These are phyloP conservation scores for Coniferiporia weirii DNA, from an alignment of 1,284 basidiomycete species.

Conservation along the genomic window DNA sequence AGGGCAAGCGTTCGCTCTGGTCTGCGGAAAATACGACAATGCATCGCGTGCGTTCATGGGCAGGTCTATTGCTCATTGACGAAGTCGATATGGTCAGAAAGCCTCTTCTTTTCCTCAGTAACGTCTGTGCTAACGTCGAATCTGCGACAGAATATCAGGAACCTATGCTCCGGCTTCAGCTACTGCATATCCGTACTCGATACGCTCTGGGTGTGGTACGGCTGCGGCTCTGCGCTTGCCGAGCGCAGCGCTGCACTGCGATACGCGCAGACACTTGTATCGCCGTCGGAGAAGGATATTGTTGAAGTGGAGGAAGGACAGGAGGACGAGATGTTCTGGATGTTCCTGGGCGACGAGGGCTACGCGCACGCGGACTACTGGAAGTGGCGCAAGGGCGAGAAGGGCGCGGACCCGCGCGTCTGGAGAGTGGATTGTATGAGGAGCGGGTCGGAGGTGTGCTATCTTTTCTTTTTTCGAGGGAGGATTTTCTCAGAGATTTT, in stretches of 20 bases:
- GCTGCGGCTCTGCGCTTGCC: conserved; percentile 50
- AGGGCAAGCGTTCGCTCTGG: conserved; percentile 73
- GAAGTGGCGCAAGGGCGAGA: conserved; percentile 52
- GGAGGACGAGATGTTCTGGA: conserved; percentile 76
- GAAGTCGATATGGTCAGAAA: conserved; percentile 64
- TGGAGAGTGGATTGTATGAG: conserved; percentile 51
- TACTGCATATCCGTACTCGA: conserved; percentile 68
- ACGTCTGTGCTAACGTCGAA: conserved; percentile 7
- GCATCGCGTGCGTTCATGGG: conserved; percentile 56
- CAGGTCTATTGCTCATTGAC: conserved; percentile 57
- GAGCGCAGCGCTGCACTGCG: conserved; percentile 57
- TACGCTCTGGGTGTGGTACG: conserved; percentile 74
- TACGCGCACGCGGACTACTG: conserved; percentile 76
- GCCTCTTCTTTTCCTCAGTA: neutral
- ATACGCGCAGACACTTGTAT: conserved; percentile 50
- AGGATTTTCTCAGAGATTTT: neutral
- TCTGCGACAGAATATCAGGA: conserved; percentile 46
- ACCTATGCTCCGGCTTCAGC: conserved; percentile 75
- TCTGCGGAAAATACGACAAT: conserved; percentile 72
- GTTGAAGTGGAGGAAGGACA: conserved; percentile 59
- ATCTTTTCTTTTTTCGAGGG: neutral
- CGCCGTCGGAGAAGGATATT: conserved; percentile 33
- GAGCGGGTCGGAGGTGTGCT: conserved; percentile 7
- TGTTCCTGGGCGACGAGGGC: conserved; percentile 66
- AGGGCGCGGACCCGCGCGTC: conserved; percentile 37